Percentiles rank a stretch among this genome's conserved stretches.
These are phyloP conservation scores for Xylaria sp. DNA, from an alignment of 2,329 filamentous ascomycete genomes.

Conservation along the genomic window DNA sequence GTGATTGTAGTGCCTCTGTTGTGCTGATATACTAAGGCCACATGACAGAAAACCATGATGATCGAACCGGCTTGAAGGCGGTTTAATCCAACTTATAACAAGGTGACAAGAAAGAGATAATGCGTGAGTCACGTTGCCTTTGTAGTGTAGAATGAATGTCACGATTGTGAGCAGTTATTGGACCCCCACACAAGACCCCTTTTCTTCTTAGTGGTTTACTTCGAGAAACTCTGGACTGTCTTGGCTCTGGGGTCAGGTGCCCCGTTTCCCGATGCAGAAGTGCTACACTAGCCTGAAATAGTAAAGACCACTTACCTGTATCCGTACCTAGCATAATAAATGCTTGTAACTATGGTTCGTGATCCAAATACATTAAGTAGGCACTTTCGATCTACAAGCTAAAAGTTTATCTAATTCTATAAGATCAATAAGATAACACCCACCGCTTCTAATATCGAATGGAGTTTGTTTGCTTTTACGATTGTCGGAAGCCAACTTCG, in stretches of 20 bases:
- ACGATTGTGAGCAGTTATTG: background rate
- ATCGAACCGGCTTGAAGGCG: background rate
- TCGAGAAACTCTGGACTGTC: background rate
- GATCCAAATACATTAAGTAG: too few relatives aligned
- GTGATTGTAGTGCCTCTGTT: background rate
- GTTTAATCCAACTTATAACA: too few relatives aligned
- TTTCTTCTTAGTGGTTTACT: background rate
- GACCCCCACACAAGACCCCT: slow-evolving; percentile 1
- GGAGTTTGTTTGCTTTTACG: background rate
- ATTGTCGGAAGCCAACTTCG: background rate
- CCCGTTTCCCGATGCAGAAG: background rate
- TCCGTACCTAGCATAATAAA: background rate
- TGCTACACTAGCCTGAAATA: background rate
- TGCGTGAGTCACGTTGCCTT: background rate
- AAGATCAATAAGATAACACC: background rate
- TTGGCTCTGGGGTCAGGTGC: slow-evolving; percentile 17
- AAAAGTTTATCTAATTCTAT: background rate
- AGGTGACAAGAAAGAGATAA: too few relatives aligned
- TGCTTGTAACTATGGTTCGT: background rate
- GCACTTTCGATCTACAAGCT: background rate
- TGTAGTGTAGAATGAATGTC: background rate
- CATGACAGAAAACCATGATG: background rate
- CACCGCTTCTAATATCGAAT: background rate
- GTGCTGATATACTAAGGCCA: background rate
- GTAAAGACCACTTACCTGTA: background rate